Evolutionary conservation across 2,329 filamentous ascomycete species (phyloP).

Genomic region (Elsinoe ampelina): DNA sequence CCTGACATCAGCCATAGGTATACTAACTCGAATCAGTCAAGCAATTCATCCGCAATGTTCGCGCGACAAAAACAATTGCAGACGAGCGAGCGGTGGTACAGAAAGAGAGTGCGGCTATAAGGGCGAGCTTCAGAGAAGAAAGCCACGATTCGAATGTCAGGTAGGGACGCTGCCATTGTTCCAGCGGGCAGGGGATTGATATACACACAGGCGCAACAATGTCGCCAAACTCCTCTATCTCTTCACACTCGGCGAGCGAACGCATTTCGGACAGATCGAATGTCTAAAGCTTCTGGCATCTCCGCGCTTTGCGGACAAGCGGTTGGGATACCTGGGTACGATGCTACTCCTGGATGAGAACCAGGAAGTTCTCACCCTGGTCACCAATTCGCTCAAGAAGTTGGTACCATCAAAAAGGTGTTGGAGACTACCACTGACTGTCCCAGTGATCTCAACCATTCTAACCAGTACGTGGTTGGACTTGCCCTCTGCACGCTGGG

Average conservation of each 20-base stretch:
- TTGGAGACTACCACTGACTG: conserved; percentile 15
- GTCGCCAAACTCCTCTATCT: conserved; percentile 97
- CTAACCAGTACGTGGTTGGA: conserved; percentile 96
- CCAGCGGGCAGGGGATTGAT: neutral
- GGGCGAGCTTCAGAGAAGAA: conserved; percentile 95
- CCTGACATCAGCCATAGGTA: neutral
- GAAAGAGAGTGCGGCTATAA: conserved; percentile 95
- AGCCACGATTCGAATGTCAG: conserved; percentile 83
- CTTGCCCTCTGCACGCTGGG: conserved; percentile 91
- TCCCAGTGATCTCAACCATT: conserved; percentile 81
- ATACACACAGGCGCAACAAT: conserved; percentile 73
- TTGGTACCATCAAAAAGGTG: conserved; percentile 36
- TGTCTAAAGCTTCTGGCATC: conserved; percentile 95
- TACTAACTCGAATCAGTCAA: conserved; percentile 57
- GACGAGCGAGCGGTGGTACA: conserved; percentile 97
- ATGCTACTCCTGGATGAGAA: conserved; percentile 97
- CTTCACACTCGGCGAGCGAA: conserved; percentile 93
- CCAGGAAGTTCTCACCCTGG: conserved; percentile 91
- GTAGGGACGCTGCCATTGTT: conserved; percentile 41
- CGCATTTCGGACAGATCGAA: conserved; percentile 98
- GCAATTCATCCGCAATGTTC: conserved; percentile 98
- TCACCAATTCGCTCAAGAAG: conserved; percentile 98
- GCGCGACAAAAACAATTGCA: conserved; percentile 96
- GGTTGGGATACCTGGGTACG: conserved; percentile 87
- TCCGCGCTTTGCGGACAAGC: conserved; percentile 94